These are phyloP conservation scores for Obba rivulosa DNA, from an alignment of 768 basidiomycete species.

Conservation along the genomic window DNA sequence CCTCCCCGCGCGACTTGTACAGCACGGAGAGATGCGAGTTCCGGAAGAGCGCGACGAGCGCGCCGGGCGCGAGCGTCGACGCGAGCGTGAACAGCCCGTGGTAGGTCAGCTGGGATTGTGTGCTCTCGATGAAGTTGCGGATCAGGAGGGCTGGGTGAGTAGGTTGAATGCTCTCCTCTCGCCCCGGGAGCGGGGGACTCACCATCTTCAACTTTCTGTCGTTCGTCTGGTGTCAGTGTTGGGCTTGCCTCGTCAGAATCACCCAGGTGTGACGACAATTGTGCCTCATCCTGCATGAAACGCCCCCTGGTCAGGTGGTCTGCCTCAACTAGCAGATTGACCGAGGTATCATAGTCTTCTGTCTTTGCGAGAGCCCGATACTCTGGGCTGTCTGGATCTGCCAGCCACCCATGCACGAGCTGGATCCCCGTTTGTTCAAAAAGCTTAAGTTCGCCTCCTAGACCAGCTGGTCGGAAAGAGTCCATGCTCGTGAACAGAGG, in stretches of 20 bases:
- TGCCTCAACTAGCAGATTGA: constrained; percentile 71
- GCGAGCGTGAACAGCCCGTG: constrained; percentile 81
- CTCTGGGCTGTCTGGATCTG: constrained; percentile 64
- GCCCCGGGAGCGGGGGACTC: constrained; percentile 10
- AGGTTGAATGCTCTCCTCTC: not conserved
- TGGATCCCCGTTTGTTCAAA: constrained; percentile 79
- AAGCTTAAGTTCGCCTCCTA: constrained; percentile 75
- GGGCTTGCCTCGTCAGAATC: constrained; percentile 19
- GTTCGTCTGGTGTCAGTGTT: constrained; percentile 43
- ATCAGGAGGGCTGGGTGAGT: constrained; percentile 54
- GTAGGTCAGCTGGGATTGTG: constrained; percentile 83
- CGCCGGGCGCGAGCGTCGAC: constrained; percentile 36
- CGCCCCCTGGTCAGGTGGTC: constrained; percentile 65
- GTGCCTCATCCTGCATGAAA: constrained; percentile 42
- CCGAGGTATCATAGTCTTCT: constrained; percentile 70
- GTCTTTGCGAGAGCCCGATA: constrained; percentile 44
- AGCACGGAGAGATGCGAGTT: constrained; percentile 88
- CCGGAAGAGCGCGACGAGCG: constrained; percentile 85
- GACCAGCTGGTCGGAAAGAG: constrained; percentile 59
- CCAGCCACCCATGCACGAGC: constrained; percentile 87
- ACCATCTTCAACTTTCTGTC: constrained; percentile 69
- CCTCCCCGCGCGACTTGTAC: constrained; percentile 46
- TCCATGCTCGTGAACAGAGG: constrained; percentile 70
- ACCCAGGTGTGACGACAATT: constrained; percentile 7
- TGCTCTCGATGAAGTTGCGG: constrained; percentile 61